These are phyloP conservation scores for Candida morakotiae DNA, from an alignment of 805 yeast species.

Conservation along the genomic window DNA sequence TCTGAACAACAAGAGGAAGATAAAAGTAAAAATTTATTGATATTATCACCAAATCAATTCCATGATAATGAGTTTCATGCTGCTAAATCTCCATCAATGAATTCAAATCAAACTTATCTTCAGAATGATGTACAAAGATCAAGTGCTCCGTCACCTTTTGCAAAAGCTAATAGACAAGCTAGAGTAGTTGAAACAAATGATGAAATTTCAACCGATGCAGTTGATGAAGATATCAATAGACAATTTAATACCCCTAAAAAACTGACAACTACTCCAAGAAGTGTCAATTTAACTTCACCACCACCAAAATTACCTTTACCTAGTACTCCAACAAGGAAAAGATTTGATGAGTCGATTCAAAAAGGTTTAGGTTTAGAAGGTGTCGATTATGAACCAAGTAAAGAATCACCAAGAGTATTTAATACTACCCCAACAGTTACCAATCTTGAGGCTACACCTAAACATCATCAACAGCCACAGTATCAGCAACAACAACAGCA, in stretches of 20 bases:
- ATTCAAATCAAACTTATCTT: not conserved
- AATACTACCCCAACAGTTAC: constrained; percentile 29
- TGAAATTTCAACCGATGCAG: constrained; percentile 9
- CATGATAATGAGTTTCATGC: constrained; percentile 31
- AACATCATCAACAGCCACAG: constrained; percentile 21
- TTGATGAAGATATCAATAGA: constrained; percentile 6
- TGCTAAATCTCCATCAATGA: constrained; percentile 11
- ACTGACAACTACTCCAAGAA: not conserved
- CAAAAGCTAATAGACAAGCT: constrained; percentile 41
- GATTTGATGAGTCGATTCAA: constrained; percentile 17
- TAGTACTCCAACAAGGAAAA: constrained; percentile 12
- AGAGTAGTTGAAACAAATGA: constrained; percentile 37
- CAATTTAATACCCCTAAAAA: constrained; percentile 5
- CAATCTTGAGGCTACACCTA: constrained; percentile 20
- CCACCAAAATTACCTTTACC: constrained; percentile 35
- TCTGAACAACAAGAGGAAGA: constrained; percentile 6
- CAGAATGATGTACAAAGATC: constrained; percentile 15
- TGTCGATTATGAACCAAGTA: constrained; percentile 17
- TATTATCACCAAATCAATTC: constrained; percentile 36
- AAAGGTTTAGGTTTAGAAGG: constrained; percentile 39
- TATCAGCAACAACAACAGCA: constrained; percentile 28
- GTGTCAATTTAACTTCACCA: constrained; percentile 24
- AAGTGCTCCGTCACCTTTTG: constrained; percentile 36
- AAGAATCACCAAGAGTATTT: not conserved
- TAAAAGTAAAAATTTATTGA: constrained; percentile 24